Conservation (phyloP, 78 protist species). For the Dictyostelium brefeldianum region DNA sequence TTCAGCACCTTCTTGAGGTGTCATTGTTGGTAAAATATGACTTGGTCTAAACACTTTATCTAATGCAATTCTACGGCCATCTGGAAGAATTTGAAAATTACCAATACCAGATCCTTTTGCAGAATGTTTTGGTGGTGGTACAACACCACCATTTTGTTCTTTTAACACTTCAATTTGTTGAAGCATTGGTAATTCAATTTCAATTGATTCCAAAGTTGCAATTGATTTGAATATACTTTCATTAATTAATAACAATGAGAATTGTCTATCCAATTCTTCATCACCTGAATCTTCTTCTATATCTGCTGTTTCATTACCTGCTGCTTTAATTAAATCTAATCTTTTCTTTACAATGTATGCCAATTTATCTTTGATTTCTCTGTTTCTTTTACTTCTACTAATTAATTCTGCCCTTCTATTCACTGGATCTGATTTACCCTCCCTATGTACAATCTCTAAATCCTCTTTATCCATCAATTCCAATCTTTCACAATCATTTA, state of each 20-base stretch:
- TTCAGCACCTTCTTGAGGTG: slow-evolving; percentile 68
- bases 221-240: slow-evolving; percentile 28
- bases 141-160: slow-evolving; percentile 43
- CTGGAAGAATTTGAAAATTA: slow-evolving; percentile 68
- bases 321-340: not conserved
- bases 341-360: slow-evolving; percentile 18
- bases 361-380: slow-evolving; percentile 52
- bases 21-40: slow-evolving; percentile 74
- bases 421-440: slow-evolving; percentile 35
- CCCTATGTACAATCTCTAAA: slow-evolving; percentile 30
- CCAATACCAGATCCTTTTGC: slow-evolving; percentile 45
- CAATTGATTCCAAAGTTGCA: slow-evolving; percentile 26
- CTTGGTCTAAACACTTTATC: slow-evolving; percentile 73
- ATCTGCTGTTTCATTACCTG: not conserved
- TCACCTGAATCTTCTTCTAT: slow-evolving; percentile 69
- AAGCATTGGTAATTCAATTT: slow-evolving; percentile 34
- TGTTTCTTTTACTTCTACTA: slow-evolving; percentile 43
- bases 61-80: slow-evolving; percentile 41
- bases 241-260: slow-evolving; percentile 21
- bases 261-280: slow-evolving; percentile 69
- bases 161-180: slow-evolving; percentile 42
- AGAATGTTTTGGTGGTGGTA: slow-evolving; percentile 22
- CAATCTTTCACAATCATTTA: slow-evolving; percentile 39
- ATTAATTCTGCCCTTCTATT: slow-evolving; percentile 66
- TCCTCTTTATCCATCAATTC: slow-evolving; percentile 54